Evolutionary conservation across 352 stramenopile species (phyloP).

Genomic region (Globisporangium paddicum): DNA sequence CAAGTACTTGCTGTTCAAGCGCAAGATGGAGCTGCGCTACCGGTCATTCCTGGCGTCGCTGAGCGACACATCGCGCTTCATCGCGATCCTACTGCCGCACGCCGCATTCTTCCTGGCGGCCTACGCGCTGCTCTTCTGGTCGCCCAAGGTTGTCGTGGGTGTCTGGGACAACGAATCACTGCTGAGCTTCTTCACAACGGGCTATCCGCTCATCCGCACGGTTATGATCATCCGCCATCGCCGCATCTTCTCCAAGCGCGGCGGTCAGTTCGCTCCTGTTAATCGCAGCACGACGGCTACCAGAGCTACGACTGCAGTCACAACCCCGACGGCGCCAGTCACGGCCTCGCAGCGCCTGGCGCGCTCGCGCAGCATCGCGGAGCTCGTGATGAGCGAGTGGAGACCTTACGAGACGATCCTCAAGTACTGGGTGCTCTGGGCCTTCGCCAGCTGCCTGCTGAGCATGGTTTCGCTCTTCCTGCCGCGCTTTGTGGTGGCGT

Average conservation of each 20-base stretch:
- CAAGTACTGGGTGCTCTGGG: conserved; percentile 86
- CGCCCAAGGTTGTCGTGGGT: conserved; percentile 36
- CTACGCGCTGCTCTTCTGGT: conserved; percentile 55
- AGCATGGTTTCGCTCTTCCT: conserved; percentile 65
- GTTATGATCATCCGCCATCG: conserved; percentile 56
- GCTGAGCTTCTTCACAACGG: conserved; percentile 50
- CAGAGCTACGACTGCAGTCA: conserved; percentile 2
- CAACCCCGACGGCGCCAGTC: neutral
- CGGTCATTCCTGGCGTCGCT: conserved; percentile 64
- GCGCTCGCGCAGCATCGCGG: conserved; percentile 11
- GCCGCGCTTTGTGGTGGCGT: conserved; percentile 51
- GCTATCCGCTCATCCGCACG: conserved; percentile 65
- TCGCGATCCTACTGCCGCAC: conserved; percentile 64
- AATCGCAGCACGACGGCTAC: neutral
- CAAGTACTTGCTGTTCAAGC: conserved; percentile 44
- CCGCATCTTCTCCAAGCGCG: conserved; percentile 34
- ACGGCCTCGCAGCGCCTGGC: neutral
- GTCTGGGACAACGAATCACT: conserved; percentile 57
- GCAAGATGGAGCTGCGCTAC: conserved; percentile 56
- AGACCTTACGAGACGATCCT: conserved; percentile 67
- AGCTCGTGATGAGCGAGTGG: conserved; percentile 43
- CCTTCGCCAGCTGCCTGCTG: conserved; percentile 34
- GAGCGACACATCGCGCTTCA: conserved; percentile 57
- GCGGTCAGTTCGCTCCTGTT: neutral
- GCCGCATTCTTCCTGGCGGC: conserved; percentile 51